These are phyloP conservation scores for Dalechampia spathulata DNA, from an alignment of 441 rosid species.

Conservation along the genomic window DNA sequence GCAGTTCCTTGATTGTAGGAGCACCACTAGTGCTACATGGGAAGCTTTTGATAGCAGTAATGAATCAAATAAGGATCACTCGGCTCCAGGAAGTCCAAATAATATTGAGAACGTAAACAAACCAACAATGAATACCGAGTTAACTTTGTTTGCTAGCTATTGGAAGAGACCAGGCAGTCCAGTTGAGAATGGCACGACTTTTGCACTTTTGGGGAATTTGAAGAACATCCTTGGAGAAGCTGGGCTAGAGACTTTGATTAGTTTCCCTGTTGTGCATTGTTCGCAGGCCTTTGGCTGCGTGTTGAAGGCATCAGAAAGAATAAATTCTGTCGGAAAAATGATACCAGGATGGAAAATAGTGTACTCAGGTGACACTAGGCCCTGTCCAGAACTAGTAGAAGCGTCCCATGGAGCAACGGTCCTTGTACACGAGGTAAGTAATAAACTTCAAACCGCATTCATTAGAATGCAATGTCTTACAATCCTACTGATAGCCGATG, in stretches of 20 bases:
- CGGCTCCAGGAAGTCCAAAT: constrained; percentile 21
- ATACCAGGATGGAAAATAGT: constrained; percentile 95
- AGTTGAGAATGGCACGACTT: constrained; percentile 30
- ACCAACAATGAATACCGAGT: constrained; percentile 14
- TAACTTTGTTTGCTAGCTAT: constrained; percentile 44
- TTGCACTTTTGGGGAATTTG: constrained; percentile 43
- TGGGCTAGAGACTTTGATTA: constrained; percentile 57
- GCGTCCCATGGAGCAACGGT: constrained; percentile 77
- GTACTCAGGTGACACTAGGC: constrained; percentile 95
- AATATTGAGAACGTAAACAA: constrained; percentile 6
- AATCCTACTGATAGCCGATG: too few species aligned
- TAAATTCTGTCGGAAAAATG: constrained; percentile 49
- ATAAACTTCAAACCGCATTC: too few species aligned
- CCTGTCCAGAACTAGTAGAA: constrained; percentile 65
- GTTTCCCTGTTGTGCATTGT: constrained; percentile 93
- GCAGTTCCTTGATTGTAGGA: constrained; percentile 83
- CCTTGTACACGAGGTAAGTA: constrained; percentile 84
- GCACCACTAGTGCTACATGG: constrained; percentile 56
- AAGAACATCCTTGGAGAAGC: constrained; percentile 53
- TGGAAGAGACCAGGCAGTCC: constrained; percentile 50
- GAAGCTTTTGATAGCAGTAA: constrained; percentile 31
- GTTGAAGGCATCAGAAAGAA: constrained; percentile 64
- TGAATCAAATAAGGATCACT: constrained; percentile 18
- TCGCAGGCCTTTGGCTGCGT: constrained; percentile 79
- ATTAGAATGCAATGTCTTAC: background rate